Conservation (phyloP, 2,329 filamentous ascomycete genomes). For the Bipolaris victoriae region DNA sequence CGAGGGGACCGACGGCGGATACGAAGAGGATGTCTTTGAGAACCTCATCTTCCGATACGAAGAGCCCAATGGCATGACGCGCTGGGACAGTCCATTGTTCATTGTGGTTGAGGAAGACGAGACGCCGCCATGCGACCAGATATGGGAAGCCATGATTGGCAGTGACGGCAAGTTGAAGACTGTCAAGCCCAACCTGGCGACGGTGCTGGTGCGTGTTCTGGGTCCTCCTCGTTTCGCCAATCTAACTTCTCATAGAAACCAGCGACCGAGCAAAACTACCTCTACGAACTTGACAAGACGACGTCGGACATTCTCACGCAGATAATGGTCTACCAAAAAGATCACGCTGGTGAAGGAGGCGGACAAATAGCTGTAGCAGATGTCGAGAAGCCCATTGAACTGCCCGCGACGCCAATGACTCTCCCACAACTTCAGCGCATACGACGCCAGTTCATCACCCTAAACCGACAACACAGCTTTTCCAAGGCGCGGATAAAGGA, state of each 20-base stretch:
- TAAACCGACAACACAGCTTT: conserved; percentile 71
- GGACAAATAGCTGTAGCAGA: conserved; percentile 62
- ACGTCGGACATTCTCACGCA: conserved; percentile 77
- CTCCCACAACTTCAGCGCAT: conserved; percentile 79
- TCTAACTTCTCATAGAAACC: conserved; percentile 55
- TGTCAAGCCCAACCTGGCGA: conserved; percentile 76
- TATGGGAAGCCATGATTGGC: conserved; percentile 75
- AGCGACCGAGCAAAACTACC: conserved; percentile 70
- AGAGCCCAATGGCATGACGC: conserved; percentile 82
- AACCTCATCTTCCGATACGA: conserved; percentile 83
- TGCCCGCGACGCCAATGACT: conserved; percentile 70
- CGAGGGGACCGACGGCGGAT: conserved; percentile 51
- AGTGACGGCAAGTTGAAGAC: conserved; percentile 67
- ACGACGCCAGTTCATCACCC: conserved; percentile 74
- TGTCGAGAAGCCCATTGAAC: conserved; percentile 64
- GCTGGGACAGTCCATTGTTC: conserved; percentile 86
- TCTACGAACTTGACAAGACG: conserved; percentile 79
- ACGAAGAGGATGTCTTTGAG: conserved; percentile 70
- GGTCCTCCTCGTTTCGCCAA: neutral
- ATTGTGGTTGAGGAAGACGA: conserved; percentile 78
- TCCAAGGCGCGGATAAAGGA: conserved; percentile 48
- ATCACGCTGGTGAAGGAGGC: conserved; percentile 67
- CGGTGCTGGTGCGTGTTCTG: conserved; percentile 60
- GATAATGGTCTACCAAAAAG: conserved; percentile 71
- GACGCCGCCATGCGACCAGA: conserved; percentile 67